Percentiles rank a stretch among this genome's conserved stretches.
Conservation (phyloP, 345 rosid genomes). For the Salix koriyanagi region DNA sequence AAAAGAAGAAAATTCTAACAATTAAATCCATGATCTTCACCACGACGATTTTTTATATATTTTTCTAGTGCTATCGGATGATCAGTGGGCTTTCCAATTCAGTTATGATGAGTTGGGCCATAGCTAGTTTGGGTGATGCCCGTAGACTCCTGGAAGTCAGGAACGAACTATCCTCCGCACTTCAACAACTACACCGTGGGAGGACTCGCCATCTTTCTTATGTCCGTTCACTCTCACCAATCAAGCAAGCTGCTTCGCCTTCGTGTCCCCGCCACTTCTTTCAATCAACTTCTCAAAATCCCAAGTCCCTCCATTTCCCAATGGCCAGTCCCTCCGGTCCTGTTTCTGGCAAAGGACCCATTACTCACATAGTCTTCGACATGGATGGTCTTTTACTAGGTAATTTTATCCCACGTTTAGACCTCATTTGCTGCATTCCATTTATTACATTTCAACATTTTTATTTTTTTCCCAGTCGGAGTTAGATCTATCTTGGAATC, state of each 20-base stretch:
- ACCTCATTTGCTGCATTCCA: not conserved
- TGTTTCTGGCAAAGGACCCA: conserved; percentile 34
- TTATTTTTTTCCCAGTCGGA: not conserved
- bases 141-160: too few relatives aligned
- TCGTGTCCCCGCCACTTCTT: not conserved
- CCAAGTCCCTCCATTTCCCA: not conserved
- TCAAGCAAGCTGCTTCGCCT: not conserved
- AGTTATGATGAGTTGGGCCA: too few relatives aligned
- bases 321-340: conserved; percentile 18
- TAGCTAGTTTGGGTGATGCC: too few relatives aligned
- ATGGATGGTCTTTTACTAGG: conserved; percentile 97
- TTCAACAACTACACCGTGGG: too few relatives aligned
- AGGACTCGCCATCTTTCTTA: too few relatives aligned
- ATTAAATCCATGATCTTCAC: too few relatives aligned
- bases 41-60: too few relatives aligned
- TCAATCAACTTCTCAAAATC: not conserved
- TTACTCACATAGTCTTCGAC: conserved; percentile 90
- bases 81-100: too few relatives aligned
- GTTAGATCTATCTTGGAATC: not conserved
- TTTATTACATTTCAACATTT: not conserved
- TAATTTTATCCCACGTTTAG: conserved; percentile 20
- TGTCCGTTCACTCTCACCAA: not conserved
- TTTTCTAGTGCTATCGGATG: too few relatives aligned
- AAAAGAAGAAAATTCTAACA: too few relatives aligned
- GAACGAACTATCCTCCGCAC: too few relatives aligned